Evolutionary conservation across 1,284 basidiomycete genomes (phyloP), one percentile per base, ranked within the genome.

Genomic region (Trichosporon inkin): DNA sequence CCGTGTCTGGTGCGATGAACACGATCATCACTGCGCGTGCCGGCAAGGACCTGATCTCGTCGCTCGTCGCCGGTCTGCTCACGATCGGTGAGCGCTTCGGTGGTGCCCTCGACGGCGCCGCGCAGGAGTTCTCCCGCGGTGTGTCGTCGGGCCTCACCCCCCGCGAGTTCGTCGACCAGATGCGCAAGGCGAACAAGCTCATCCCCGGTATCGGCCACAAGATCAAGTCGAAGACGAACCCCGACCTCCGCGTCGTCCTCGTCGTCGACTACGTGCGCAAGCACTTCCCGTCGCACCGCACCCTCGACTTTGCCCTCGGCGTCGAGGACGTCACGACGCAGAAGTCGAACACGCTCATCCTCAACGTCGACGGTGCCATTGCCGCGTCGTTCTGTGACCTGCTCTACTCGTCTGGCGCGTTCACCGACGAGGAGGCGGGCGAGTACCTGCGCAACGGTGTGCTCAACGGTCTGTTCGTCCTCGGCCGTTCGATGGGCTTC

Each of bases 191-290:
- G 51, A 98, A 98, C 85, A 94, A 93, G 81, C 88, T 99, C 69
- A 77, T 98, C 82, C 91, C 89, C 67, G 95, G 95, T 84, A 99
- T 99, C 71, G 95, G 95, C 60, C 95, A 99, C 87, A 98, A 98
- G 86, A 97, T 99, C 84, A 99, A 99, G 88, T 92, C 89, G 69
- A 90, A 93, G 73, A 94, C 92, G 81, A 96, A 96, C 86, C 93
- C 92, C 61, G 92, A 95, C 83, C 82, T 92, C 55, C 92, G 95
- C 79, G 95, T 99, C 69, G 89, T 94, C 81, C 88, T 99, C 61
- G 94, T 99, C 64, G 97, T 97, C 84, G 92, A 96, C 81, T 99
- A 90, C 74, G 94, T 96, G 64, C 82, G 78, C 80, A 93, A 96
- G 82, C 83, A 96, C 84, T 99, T 99, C 90, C 94, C 94, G 7